Evolutionary conservation across 176 grass and related monocot genomes (phyloP).

Genomic region (Ampelocalamus luodianensis): DNA sequence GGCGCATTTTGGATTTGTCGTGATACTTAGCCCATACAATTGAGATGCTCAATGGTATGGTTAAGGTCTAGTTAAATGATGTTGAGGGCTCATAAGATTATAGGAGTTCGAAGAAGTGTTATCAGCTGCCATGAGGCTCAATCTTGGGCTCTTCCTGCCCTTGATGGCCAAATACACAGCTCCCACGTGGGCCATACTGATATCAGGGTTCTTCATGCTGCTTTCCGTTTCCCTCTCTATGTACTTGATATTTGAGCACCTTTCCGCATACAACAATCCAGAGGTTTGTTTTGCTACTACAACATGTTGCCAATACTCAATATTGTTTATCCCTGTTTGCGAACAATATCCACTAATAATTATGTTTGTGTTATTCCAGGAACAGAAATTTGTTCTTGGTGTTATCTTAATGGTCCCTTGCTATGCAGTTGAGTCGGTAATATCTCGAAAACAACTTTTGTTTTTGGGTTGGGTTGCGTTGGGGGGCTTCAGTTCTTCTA

Average conservation of each 20-base stretch:
- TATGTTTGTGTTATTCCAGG: slow-evolving; percentile 54
- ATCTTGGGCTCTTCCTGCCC: slow-evolving; percentile 44
- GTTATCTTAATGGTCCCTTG: slow-evolving; percentile 85
- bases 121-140: slow-evolving; percentile 50
- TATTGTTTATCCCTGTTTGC: background rate
- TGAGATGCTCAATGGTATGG: slow-evolving; percentile 23
- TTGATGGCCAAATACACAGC: slow-evolving; percentile 49
- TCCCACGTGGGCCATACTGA: slow-evolving; percentile 61
- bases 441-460: slow-evolving; percentile 27
- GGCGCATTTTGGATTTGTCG: background rate
- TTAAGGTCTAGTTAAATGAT: slow-evolving; percentile 40
- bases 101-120: slow-evolving; percentile 14
- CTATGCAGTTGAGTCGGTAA: slow-evolving; percentile 83
- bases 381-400: slow-evolving; percentile 88
- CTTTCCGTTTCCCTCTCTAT: slow-evolving; percentile 59
- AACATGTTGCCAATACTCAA: background rate
- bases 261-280: slow-evolving; percentile 82
- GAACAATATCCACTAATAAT: slow-evolving; percentile 10
- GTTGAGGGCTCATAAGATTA: slow-evolving; percentile 37
- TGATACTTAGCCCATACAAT: background rate
- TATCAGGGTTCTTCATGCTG: slow-evolving; percentile 67
- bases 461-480: background rate
- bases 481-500: background rate
- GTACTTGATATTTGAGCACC: slow-evolving; percentile 75
- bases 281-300: slow-evolving; percentile 56